These are phyloP conservation scores for Daedaleopsis nitida DNA, from an alignment of 768 basidiomycete genomes.

Conservation along the genomic window DNA sequence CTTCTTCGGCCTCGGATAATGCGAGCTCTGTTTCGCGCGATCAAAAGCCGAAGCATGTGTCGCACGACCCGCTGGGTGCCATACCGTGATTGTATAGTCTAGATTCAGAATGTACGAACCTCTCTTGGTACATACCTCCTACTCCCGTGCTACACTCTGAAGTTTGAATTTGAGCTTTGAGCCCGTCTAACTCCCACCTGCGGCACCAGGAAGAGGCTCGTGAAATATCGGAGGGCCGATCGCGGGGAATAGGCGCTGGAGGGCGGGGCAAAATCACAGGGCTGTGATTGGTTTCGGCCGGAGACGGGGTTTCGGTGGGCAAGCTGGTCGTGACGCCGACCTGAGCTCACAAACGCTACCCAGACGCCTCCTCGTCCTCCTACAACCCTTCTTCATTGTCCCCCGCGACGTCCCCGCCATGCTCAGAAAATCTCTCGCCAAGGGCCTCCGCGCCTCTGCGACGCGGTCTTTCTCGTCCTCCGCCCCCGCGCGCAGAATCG, in stretches of 20 bases:
- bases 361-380: background rate
- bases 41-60: constrained; percentile 22
- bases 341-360: background rate
- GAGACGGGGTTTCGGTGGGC: constrained; percentile 24
- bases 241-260: background rate
- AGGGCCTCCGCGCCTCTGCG: constrained; percentile 46
- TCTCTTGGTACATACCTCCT: background rate
- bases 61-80: constrained; percentile 33
- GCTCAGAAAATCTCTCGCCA: constrained; percentile 66
- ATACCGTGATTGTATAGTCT: constrained; percentile 18
- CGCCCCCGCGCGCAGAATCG: constrained; percentile 56
- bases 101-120: background rate
- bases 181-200: background rate
- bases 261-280: constrained; percentile 22
- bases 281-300: constrained; percentile 25
- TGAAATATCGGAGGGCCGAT: background rate
- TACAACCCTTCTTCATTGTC: constrained; percentile 8
- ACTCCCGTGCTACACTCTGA: background rate
- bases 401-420: constrained; percentile 39
- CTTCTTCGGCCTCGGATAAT: constrained; percentile 3
- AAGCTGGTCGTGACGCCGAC: constrained; percentile 10
- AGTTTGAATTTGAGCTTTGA: background rate
- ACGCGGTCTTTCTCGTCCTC: constrained; percentile 68
- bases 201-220: background rate
- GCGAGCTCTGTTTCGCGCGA: constrained; percentile 16